phyloP scores from a whole-genome alignment of 768 basidiomycete genomes.

The Tubosaeta sp. region DNA sequence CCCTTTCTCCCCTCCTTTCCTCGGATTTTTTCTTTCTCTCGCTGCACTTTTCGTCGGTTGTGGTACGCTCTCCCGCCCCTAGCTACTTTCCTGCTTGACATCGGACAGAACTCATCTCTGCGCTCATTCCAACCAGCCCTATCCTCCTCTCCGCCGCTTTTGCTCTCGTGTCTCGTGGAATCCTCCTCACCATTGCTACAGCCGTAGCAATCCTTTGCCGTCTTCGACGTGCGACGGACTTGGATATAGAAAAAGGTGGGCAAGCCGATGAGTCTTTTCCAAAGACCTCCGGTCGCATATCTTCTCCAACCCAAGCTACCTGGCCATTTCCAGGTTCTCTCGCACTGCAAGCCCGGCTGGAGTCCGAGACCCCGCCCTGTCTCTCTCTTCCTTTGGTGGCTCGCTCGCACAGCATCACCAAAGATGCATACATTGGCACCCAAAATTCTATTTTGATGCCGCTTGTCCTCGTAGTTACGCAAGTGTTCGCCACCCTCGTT shows the following conservation, averaged over 20 bases:
- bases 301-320: conserved; percentile 28
- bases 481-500: conserved; percentile 20
- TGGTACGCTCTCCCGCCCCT: conserved; percentile 11
- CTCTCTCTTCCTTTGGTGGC: conserved; percentile 6
- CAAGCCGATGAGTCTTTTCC: background rate
- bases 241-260: conserved; percentile 14
- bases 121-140: conserved; percentile 23
- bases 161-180: conserved; percentile 20
- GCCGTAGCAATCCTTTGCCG: conserved; percentile 6
- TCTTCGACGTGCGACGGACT: background rate
- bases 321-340: conserved; percentile 33
- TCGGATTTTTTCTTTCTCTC: conserved; percentile 15
- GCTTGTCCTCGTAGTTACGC: conserved; percentile 16
- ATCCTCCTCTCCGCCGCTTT: conserved; percentile 21
- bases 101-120: conserved; percentile 21
- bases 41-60: conserved; percentile 22
- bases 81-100: background rate
- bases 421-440: background rate
- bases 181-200: conserved; percentile 17
- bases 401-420: background rate
- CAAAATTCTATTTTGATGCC: conserved; percentile 1
- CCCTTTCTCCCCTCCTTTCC: conserved; percentile 7
- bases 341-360: conserved; percentile 7
- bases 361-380: background rate
- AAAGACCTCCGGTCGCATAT: conserved; percentile 16